Percentiles rank a stretch among this genome's conserved stretches.
These are phyloP conservation scores for Amylostereum areolatum DNA, from an alignment of 1,284 basidiomycete genomes.

Conservation along the genomic window DNA sequence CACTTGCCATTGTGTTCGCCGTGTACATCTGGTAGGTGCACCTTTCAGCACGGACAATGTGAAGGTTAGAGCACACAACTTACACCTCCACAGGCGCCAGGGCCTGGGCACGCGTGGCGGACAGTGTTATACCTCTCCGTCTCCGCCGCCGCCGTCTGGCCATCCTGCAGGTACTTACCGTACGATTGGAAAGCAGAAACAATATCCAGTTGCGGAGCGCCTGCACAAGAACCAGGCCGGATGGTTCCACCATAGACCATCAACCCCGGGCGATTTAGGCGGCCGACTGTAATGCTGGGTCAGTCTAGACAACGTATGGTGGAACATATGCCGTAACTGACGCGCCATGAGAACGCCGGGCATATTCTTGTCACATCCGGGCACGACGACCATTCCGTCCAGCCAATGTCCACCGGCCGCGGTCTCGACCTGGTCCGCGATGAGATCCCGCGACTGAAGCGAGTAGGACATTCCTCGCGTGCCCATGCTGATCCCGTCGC, in stretches of 20 bases:
- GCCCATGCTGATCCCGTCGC: constrained; percentile 98
- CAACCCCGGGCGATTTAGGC: constrained; percentile 89
- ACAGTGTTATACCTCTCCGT: constrained; percentile 77
- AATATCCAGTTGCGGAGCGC: constrained; percentile 79
- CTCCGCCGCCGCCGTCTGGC: constrained; percentile 81
- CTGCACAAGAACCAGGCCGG: constrained; percentile 81
- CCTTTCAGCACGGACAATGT: constrained; percentile 18
- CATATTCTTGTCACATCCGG: constrained; percentile 99
- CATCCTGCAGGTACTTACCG: constrained; percentile 88
- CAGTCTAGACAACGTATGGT: constrained; percentile 19
- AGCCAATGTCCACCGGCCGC: constrained; percentile 97
- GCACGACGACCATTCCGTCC: constrained; percentile 96
- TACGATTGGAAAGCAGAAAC: constrained; percentile 95
- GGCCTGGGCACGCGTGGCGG: constrained; percentile 89
- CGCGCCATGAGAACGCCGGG: constrained; percentile 91
- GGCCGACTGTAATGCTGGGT: constrained; percentile 55
- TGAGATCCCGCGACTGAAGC: constrained; percentile 92
- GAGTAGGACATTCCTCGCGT: constrained; percentile 92
- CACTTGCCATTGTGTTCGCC: constrained; percentile 94
- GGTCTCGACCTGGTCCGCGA: constrained; percentile 94
- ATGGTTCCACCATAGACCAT: constrained; percentile 99
- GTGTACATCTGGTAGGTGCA: constrained; percentile 74
- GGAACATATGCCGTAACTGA: constrained; percentile 42
- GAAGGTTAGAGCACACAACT: constrained; percentile 24
- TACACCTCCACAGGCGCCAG: constrained; percentile 94